Base-by-base conservation (phyloP, 2,329 filamentous ascomycete species). In the Ophiosphaerella korrae region DNA sequence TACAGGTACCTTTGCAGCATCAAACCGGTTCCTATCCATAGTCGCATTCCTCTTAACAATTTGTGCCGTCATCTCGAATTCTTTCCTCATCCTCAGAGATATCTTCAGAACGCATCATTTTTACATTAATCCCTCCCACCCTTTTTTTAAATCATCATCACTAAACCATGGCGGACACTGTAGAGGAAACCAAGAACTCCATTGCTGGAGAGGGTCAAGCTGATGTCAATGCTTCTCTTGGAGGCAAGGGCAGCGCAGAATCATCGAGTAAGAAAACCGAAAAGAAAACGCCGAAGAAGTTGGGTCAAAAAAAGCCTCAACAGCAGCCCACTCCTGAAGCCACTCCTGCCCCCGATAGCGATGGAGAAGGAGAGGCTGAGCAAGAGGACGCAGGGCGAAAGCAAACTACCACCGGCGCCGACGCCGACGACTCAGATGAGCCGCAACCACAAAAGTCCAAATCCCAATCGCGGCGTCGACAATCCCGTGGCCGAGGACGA, bases 261-360 rank as follows among this genome's bases (percentile, higher is more conserved):
- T 72, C 66, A 68, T 70, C 68, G 66, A 74, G 71, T 74, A 72
- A 75, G 73, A 75, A 74, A 74, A 73, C 65, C 60, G 72, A 75
- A 62, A 80, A 77, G 68, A 77, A 75, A 64, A 75, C 76, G 52
- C 78, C 78, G 33, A 77, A 79, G 70, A 80, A 80, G 73, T 68
- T 80, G 58, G 76, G 77, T 63, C 67, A 67, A 55, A 78, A 79
- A 70, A 72, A 75, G 62, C 64, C 68, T 55, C 72, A 75, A 63
- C 72, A 76, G 54, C 72, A 77, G 62, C 76, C 70, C 62, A 79
- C 72, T 71, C 77, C 78, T 62, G 71, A 75, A 64, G 74, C 77
- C 52, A 80, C 77, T 54, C 78, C 77, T 60, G 76, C 74, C 55
- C 70, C 71, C 57, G 72, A 74, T 54, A 75, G 76, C 61, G 74